phyloP scores from a whole-genome alignment of 2,329 filamentous ascomycete genomes.

The Hymenoscyphus occultus region DNA sequence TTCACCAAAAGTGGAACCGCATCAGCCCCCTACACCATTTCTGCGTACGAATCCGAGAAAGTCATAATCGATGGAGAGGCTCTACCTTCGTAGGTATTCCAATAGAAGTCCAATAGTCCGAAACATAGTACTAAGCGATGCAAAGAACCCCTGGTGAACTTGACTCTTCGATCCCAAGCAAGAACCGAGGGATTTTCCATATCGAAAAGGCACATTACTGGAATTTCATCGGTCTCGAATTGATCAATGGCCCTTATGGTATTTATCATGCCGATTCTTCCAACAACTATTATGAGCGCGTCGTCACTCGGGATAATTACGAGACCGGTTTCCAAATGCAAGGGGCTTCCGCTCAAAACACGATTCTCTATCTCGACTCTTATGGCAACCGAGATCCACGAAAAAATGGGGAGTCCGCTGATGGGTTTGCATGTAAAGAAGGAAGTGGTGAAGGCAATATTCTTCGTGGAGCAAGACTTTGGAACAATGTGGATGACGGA shows the following conservation, averaged over 20 bases:
- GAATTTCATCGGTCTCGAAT: constrained; percentile 43
- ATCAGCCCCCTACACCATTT: constrained; percentile 42
- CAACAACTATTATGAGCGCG: constrained; percentile 39
- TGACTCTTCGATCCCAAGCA: constrained; percentile 40
- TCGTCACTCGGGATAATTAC: constrained; percentile 41
- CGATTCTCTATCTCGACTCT: constrained; percentile 44
- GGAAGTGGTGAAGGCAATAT: constrained; percentile 46
- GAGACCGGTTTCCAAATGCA: constrained; percentile 41
- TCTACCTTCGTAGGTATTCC: constrained; percentile 28
- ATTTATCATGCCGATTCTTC: constrained; percentile 38
- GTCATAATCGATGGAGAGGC: constrained; percentile 47
- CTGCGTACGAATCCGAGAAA: constrained; percentile 43
- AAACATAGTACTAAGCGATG: not conserved
- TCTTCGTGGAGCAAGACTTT: constrained; percentile 45
- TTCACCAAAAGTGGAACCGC: constrained; percentile 44
- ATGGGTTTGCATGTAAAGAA: constrained; percentile 48
- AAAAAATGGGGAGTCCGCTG: constrained; percentile 51
- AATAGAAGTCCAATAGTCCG: not conserved
- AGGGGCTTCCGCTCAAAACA: constrained; percentile 39
- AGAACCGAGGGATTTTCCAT: constrained; percentile 47
- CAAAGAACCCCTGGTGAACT: constrained; percentile 41
- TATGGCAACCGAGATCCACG: constrained; percentile 46
- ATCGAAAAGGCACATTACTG: constrained; percentile 46
- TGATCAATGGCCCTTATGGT: constrained; percentile 39
- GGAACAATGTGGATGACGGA: constrained; percentile 51